Evolutionary conservation across 805 yeast species (phyloP), one percentile per base, ranked within the genome.

Genomic region (Wickerhamiella galacta): DNA sequence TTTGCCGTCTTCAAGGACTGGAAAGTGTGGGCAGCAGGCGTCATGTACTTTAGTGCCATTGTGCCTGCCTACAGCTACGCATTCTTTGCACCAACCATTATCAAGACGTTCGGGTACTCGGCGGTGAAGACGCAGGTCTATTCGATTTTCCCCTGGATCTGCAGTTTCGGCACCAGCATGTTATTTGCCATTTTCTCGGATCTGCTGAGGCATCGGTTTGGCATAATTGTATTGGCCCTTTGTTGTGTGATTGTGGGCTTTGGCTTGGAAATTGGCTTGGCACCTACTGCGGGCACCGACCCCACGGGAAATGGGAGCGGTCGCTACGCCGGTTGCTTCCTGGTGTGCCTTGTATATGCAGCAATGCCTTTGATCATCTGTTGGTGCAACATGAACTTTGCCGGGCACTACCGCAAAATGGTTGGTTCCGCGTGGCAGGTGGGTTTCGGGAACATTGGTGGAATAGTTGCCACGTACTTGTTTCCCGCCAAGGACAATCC

Each of bases 61-160:
- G 68, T 75, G 37, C 82, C 82, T 12, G 64, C 81, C 12, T 76
- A 76, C 44, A 76, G 81, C 25, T 75, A 74, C 47, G 83, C 83
- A 9, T 75, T 68, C 51, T 75, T 75, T 51, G 74, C 82, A 15
- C 72, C 80, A 27, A 60, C 75, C 18, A 75, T 75, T 47, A 72
- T 75, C 48, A 59, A 59, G 35, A 54, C 66, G 25, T 59, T 75
- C 57, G 75, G 77, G 16, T 64, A 75, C 59, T 64, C 79, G 2
- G 74, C 79, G 3, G 75, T 72, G 45, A 60, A 67, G 35, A 87
- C 92, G 6, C 82, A 82, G 53, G 67, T 75, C 35, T 75, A 75
- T 56, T 76, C 93, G 0, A 79, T 82, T 32, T 83, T 81, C 43
- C 93, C 93, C 15, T 82, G 93, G 85, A 61, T 79, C 26, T 57